Conservation (phyloP, 2,329 filamentous ascomycete species). For the Aspergillus intermedius region DNA sequence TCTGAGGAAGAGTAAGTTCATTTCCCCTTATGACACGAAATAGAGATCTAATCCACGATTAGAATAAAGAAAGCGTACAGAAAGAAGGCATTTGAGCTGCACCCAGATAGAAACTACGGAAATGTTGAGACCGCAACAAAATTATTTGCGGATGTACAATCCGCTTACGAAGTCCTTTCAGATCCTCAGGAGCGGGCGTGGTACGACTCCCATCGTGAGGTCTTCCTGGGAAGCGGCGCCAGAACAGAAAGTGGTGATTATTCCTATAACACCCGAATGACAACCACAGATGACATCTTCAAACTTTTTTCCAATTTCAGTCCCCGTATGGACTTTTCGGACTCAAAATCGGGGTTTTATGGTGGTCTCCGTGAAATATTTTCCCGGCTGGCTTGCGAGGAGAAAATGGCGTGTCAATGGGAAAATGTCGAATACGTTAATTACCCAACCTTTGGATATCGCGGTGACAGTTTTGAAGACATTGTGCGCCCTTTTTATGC, state of each 20-base stretch:
- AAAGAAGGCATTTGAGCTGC: constrained; percentile 81
- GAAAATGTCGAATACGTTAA: constrained; percentile 54
- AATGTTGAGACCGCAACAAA: constrained; percentile 76
- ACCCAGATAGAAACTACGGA: constrained; percentile 88
- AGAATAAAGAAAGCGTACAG: constrained; percentile 93
- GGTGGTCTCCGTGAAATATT: constrained; percentile 72
- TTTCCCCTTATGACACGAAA: neutral
- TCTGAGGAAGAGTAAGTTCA: constrained; percentile 68
- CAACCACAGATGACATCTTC: constrained; percentile 72
- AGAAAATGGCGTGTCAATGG: constrained; percentile 66
- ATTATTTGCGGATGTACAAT: constrained; percentile 84
- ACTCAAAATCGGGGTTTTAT: constrained; percentile 77
- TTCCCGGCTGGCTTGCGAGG: constrained; percentile 71
- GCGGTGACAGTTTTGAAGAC: constrained; percentile 67
- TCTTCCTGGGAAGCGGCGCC: constrained; percentile 65
- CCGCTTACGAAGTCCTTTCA: constrained; percentile 91
- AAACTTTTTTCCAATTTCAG: constrained; percentile 74
- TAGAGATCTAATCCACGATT: constrained; percentile 1
- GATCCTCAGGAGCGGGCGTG: constrained; percentile 93
- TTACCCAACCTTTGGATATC: constrained; percentile 77
- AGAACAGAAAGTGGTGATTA: constrained; percentile 45
- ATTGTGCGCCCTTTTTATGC: constrained; percentile 76
- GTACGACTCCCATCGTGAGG: constrained; percentile 92
- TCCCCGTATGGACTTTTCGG: constrained; percentile 68
- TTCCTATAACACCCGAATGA: constrained; percentile 66